Evolutionary conservation across 2,329 filamentous ascomycete genomes (phyloP).

Genomic region (Diplocarpon mali): DNA sequence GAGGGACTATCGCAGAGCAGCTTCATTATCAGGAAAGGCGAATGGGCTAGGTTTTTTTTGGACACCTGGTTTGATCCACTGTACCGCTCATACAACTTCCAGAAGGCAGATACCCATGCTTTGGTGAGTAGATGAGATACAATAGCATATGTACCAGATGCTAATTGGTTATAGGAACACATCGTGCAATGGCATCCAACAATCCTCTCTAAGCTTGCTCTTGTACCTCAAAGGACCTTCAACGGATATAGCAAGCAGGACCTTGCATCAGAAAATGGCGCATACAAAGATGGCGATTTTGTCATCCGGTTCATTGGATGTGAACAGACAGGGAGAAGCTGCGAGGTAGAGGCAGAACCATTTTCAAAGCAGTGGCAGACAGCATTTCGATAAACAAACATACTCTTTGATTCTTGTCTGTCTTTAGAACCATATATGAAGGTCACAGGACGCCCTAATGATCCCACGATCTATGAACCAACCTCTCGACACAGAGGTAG

Average conservation of each 20-base stretch:
- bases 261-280: conserved; percentile 37
- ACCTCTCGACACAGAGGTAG: conserved; percentile 7
- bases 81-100: conserved; percentile 90
- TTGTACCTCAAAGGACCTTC: conserved; percentile 76
- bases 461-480: conserved; percentile 21
- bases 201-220: conserved; percentile 75
- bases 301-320: conserved; percentile 72
- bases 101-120: conserved; percentile 86
- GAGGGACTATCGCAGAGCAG: conserved; percentile 68
- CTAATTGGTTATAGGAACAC: conserved; percentile 51
- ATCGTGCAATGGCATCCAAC: conserved; percentile 96
- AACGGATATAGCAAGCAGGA: conserved; percentile 58
- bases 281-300: conserved; percentile 76
- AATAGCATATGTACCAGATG: not conserved
- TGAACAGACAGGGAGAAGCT: conserved; percentile 47
- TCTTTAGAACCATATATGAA: conserved; percentile 11
- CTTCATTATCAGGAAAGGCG: conserved; percentile 70
- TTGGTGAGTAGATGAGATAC: conserved; percentile 45
- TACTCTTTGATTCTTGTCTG: conserved; percentile 5
- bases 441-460: conserved; percentile 13
- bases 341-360: conserved; percentile 54
- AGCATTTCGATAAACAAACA: conserved; percentile 15
- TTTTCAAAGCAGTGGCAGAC: conserved; percentile 27
- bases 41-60: conserved; percentile 86
- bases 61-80: conserved; percentile 95